phyloP scores from a whole-genome alignment of 2,329 filamentous ascomycete genomes.

The Neofusicoccum kwambonambiense region DNA sequence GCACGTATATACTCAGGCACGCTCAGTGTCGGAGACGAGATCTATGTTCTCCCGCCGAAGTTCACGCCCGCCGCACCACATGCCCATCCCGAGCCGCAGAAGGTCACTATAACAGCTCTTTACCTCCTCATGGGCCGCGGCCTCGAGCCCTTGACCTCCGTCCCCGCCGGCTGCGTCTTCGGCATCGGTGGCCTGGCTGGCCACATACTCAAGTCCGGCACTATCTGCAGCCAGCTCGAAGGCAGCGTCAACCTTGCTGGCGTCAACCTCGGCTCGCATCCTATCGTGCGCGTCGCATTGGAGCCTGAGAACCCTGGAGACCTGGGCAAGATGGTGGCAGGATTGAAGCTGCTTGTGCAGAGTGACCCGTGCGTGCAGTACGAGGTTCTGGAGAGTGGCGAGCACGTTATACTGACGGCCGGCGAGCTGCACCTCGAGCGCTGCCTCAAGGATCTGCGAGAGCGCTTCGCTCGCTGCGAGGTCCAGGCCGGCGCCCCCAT shows the following conservation, averaged over 20 bases:
- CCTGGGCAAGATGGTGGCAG: constrained; percentile 90
- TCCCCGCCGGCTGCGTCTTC: constrained; percentile 92
- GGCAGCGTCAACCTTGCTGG: constrained; percentile 90
- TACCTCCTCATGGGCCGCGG: constrained; percentile 96
- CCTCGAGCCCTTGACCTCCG: constrained; percentile 76
- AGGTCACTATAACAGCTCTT: constrained; percentile 79
- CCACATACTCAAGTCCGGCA: constrained; percentile 92
- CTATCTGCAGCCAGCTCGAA: constrained; percentile 81
- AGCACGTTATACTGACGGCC: constrained; percentile 91
- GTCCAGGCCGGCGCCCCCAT: constrained; percentile 93
- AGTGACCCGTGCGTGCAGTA: constrained; percentile 96
- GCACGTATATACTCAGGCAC: constrained; percentile 91
- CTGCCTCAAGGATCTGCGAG: constrained; percentile 87
- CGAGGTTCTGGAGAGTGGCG: constrained; percentile 86
- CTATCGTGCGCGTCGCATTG: constrained; percentile 93
- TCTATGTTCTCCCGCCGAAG: constrained; percentile 91
- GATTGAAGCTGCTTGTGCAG: constrained; percentile 82
- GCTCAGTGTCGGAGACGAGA: constrained; percentile 80
- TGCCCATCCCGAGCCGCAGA: constrained; percentile 69
- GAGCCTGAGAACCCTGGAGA: constrained; percentile 89
- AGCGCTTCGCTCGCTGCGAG: constrained; percentile 90
- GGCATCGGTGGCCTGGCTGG: constrained; percentile 91
- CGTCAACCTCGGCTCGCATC: constrained; percentile 74
- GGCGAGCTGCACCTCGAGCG: constrained; percentile 92
- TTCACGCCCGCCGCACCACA: constrained; percentile 80